Percentiles rank a stretch among this genome's conserved stretches.
These are phyloP conservation scores for Trichosporon sp. DNA, from an alignment of 1,284 basidiomycete genomes.

Conservation along the genomic window DNA sequence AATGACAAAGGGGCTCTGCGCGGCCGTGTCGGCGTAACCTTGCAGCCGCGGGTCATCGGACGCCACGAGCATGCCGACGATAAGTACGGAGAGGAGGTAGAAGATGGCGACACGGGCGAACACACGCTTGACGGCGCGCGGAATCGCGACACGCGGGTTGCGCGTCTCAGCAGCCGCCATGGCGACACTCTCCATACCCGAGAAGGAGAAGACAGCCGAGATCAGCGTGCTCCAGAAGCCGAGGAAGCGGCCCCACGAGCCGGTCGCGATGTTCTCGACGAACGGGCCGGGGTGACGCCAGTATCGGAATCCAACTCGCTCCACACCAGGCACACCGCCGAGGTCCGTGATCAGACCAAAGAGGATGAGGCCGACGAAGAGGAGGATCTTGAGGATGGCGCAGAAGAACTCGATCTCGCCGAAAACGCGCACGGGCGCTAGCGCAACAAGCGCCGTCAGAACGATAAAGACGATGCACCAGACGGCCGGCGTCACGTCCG, in stretches of 20 bases:
- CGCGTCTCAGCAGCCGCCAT: slow-evolving; percentile 36
- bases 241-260: slow-evolving; percentile 20
- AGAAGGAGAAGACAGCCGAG: slow-evolving; percentile 29
- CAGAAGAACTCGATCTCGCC: slow-evolving; percentile 58
- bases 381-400: slow-evolving; percentile 67
- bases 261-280: slow-evolving; percentile 17
- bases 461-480: slow-evolving; percentile 24
- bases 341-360: slow-evolving; percentile 58
- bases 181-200: slow-evolving; percentile 23
- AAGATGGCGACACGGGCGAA: slow-evolving; percentile 44
- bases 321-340: slow-evolving; percentile 39
- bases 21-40: slow-evolving; percentile 53
- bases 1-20: slow-evolving; percentile 62
- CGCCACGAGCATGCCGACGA: slow-evolving; percentile 66
- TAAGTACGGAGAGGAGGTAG: slow-evolving; percentile 54
- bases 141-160: slow-evolving; percentile 31
- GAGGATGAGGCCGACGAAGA: slow-evolving; percentile 56
- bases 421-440: slow-evolving; percentile 19
- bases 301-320: slow-evolving; percentile 54
- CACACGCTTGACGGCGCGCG: slow-evolving; percentile 21
- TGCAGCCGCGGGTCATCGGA: slow-evolving; percentile 15
- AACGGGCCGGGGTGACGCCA: slow-evolving; percentile 64
- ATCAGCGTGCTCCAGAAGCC: slow-evolving; percentile 27
- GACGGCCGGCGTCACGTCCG: slow-evolving; percentile 14
- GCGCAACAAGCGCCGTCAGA: slow-evolving; percentile 13